Conservation (phyloP, 2,329 filamentous ascomycete genomes). For the Sarocladiaceae sp. region DNA sequence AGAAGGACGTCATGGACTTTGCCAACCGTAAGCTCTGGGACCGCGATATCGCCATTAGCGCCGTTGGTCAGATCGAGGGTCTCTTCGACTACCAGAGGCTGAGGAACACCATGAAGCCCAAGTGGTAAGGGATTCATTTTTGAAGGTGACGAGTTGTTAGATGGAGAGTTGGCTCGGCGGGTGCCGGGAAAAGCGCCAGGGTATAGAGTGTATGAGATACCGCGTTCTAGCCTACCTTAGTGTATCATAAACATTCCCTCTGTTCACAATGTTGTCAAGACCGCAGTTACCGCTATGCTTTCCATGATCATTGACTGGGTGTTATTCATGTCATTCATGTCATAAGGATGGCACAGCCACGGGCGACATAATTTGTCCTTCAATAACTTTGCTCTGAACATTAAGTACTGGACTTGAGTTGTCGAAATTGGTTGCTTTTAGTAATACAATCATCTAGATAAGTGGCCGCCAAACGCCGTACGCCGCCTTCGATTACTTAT, state of each 20-base stretch:
- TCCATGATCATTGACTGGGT: too few relatives aligned
- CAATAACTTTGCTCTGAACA: background rate
- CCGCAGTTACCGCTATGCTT: too few relatives aligned
- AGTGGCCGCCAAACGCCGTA: constrained; percentile 1
- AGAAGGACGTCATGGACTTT: constrained; percentile 96
- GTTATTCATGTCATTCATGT: background rate
- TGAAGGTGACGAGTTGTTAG: constrained; percentile 14
- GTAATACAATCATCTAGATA: background rate
- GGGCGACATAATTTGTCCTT: background rate
- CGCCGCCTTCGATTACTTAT: background rate
- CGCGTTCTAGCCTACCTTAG: constrained; percentile 38
- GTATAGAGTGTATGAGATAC: constrained; percentile 53
- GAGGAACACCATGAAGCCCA: constrained; percentile 82
- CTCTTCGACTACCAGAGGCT: constrained; percentile 71
- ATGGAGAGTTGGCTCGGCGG: constrained; percentile 18
- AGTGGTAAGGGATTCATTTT: constrained; percentile 40
- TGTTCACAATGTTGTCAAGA: constrained; percentile 23
- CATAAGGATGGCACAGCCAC: background rate
- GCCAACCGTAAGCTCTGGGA: constrained; percentile 95
- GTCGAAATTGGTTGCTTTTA: background rate
- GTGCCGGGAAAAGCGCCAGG: constrained; percentile 32
- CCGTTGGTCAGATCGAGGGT: constrained; percentile 89
- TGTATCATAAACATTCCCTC: constrained; percentile 46
- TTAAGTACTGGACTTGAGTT: background rate
- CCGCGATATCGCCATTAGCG: constrained; percentile 88